phyloP scores from a whole-genome alignment of 2,329 filamentous ascomycete species.

The Aspergillus arachidicola region DNA sequence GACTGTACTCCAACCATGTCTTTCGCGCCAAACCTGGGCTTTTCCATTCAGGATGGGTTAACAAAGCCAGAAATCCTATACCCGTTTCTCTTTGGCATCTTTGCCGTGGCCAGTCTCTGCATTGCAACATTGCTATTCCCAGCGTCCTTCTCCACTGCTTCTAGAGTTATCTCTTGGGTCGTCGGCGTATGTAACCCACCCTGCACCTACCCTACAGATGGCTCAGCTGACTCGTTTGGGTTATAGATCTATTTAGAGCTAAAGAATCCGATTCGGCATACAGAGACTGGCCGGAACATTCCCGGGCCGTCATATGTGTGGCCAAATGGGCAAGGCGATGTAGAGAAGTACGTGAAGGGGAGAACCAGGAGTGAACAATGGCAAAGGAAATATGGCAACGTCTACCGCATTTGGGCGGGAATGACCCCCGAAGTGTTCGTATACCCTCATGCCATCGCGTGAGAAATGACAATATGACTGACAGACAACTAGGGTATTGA shows the following conservation, averaged over 20 bases:
- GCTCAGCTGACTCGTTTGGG: background rate
- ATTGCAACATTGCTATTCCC: background rate
- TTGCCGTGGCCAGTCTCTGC: background rate
- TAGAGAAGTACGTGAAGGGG: conserved; percentile 44
- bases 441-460: conserved; percentile 5
- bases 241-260: background rate
- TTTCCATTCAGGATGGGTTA: background rate
- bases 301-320: conserved; percentile 22
- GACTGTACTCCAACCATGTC: background rate
- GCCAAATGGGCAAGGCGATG: conserved; percentile 46
- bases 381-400: conserved; percentile 34
- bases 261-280: conserved; percentile 4
- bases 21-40: background rate
- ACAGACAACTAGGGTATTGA: conserved; percentile 36
- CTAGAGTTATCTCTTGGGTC: background rate
- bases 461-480: background rate
- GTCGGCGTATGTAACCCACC: background rate
- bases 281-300: conserved; percentile 1
- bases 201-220: too few relatives aligned
- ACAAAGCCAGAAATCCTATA: background rate
- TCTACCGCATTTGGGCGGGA: conserved; percentile 47
- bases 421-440: conserved; percentile 43
- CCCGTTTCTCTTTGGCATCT: background rate
- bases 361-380: conserved; percentile 36
- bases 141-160: background rate